Base-by-base conservation (phyloP, 2,329 filamentous ascomycete genomes). In the Penicillium sp. region DNA sequence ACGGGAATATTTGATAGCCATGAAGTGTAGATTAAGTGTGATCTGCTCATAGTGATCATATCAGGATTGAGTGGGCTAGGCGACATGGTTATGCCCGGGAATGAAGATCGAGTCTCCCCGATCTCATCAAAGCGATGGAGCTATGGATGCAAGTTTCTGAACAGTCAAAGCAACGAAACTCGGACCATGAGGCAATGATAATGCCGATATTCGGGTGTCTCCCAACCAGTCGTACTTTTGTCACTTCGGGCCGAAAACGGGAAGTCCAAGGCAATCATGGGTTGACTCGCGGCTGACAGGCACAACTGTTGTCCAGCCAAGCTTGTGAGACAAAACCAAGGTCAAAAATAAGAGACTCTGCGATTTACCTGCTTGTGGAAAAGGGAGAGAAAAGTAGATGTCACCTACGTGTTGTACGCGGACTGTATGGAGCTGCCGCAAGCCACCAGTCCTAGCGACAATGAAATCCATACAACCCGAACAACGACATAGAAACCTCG, bases 171-270 rank as follows among this genome's bases (percentile, higher is more conserved):
- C 16, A n/a, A 22, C 4, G 18, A 22, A 18, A 19, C 10, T 41
- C 9, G 39, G 39, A 41, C 27, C 27, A 22, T 41, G 18, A 41
- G 9, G 10, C n/a, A 16, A 46, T n/a, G 43, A 4, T 18, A 16
- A 46, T n/a, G 24, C 43, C 43, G 16, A 46, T 10, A 16, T 31
- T 46, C 43, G 43, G 41, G 14, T 31, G 10, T 43, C 22, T 46
- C 3, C 6, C 22, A 22, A 46, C 49, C 14, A 36, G 19, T n/a
- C 22, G 36, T 16, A 16, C 35, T 51, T 39, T 5, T 10, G 16
- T 27, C 18, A 14, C 33, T 39, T 51, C 49, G 49, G 35, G 49
- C 49, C 49, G 49, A 40, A 51, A 51, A 51, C 49, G 49, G 49
- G 35, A 40, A 18, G 41, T 18, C 5, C 33, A 7, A 6, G 18